Evolutionary conservation across 164 flowering plant genomes (phyloP).

Genomic region (Warburgia ugandensis): DNA sequence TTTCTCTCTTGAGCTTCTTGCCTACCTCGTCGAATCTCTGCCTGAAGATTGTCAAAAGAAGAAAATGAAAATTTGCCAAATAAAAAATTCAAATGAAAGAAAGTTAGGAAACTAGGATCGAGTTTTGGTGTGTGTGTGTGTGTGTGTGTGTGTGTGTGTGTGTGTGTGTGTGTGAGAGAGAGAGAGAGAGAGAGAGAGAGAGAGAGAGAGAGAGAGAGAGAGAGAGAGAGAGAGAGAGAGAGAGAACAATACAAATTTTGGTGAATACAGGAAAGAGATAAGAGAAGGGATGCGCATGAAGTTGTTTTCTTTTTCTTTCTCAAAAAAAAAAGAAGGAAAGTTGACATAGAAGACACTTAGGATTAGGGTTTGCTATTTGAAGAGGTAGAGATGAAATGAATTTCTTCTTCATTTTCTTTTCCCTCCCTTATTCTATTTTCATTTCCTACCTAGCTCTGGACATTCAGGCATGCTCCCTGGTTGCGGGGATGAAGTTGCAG

Average conservation of each 20-base stretch:
- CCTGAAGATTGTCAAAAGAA: constrained; percentile 20
- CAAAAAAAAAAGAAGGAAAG: constrained; percentile 4
- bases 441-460: constrained; percentile 62
- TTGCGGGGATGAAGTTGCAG: constrained; percentile 11
- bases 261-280: constrained; percentile 1
- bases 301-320: neutral
- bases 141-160: neutral
- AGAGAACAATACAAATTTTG: constrained; percentile 1
- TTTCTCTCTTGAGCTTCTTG: constrained; percentile 72
- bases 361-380: neutral
- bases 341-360: constrained; percentile 3
- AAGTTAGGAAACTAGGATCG: neutral
- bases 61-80: neutral
- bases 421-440: neutral
- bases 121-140: neutral
- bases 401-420: neutral
- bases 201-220: too few species aligned
- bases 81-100: neutral
- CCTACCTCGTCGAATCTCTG: constrained; percentile 72
- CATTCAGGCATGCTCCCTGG: constrained; percentile 63
- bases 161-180: neutral
- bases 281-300: neutral
- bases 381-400: neutral
- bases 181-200: too few species aligned
- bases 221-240: too few species aligned